These are phyloP conservation scores for Termitomyces sp. DNA, from an alignment of 768 basidiomycete genomes.

Conservation along the genomic window DNA sequence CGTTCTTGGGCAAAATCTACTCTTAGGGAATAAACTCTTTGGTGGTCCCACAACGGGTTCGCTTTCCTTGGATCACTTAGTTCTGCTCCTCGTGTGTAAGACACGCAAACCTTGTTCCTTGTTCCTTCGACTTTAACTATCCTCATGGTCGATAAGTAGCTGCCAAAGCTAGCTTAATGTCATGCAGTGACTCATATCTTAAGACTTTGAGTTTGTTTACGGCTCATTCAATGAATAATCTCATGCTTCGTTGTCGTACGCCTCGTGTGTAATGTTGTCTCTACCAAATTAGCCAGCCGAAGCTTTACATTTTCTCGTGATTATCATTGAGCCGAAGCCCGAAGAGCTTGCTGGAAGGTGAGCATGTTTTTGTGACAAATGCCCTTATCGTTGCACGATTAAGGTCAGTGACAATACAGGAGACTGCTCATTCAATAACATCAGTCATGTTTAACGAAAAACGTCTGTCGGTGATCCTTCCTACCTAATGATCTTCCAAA, in stretches of 20 bases:
- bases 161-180: no score
- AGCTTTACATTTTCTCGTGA: no score
- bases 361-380: not conserved
- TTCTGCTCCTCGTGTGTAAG: not conserved
- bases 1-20: constrained; percentile 12
- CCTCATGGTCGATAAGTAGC: not conserved
- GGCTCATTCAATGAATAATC: no score
- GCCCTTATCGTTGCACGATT: no score
- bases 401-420: not conserved
- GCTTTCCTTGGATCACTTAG: not conserved
- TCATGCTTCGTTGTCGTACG: no score
- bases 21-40: not conserved
- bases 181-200: not conserved
- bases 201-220: no score
- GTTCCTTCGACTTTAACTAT: no score
- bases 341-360: not conserved
- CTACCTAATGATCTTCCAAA: no score
- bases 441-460: no score
- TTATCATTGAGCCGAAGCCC: not conserved
- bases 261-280: no score
- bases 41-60: no score
- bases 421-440: not conserved
- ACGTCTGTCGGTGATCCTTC: not conserved
- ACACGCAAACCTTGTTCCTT: not conserved
- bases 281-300: no score